phyloP scores from a whole-genome alignment of 176 grass and related monocot species.

The Cymbopogon citratus region DNA sequence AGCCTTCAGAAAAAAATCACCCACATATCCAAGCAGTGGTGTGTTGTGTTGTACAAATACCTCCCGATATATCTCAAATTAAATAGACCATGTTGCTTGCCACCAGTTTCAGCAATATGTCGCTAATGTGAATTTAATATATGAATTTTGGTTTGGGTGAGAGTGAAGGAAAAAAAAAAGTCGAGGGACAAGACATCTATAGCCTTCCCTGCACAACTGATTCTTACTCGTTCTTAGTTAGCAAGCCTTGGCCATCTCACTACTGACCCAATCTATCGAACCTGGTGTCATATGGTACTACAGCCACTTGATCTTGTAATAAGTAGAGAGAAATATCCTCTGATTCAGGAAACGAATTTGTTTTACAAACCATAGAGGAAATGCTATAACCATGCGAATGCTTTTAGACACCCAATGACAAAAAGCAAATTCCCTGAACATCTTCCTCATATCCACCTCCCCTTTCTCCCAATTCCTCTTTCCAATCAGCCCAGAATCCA shows the following conservation, averaged over 20 bases:
- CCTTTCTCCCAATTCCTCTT: not conserved
- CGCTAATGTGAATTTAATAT: no score
- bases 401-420: not conserved
- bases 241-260: no score
- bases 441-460: not conserved
- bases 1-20: not conserved
- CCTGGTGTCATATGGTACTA: not conserved
- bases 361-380: not conserved
- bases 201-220: no score
- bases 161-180: no score
- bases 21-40: not conserved
- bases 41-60: not conserved
- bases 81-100: not conserved
- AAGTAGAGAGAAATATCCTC: not conserved
- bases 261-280: not conserved
- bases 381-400: not conserved
- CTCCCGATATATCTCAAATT: not conserved
- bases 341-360: not conserved
- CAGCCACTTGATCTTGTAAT: not conserved
- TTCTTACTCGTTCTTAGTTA: no score
- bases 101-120: not conserved
- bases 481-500: not conserved
- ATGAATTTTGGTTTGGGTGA: no score
- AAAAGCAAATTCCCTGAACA: not conserved
- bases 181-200: no score